Conservation (phyloP, 495 filamentous ascomycete species). For the Talaromyces borbonicus region DNA sequence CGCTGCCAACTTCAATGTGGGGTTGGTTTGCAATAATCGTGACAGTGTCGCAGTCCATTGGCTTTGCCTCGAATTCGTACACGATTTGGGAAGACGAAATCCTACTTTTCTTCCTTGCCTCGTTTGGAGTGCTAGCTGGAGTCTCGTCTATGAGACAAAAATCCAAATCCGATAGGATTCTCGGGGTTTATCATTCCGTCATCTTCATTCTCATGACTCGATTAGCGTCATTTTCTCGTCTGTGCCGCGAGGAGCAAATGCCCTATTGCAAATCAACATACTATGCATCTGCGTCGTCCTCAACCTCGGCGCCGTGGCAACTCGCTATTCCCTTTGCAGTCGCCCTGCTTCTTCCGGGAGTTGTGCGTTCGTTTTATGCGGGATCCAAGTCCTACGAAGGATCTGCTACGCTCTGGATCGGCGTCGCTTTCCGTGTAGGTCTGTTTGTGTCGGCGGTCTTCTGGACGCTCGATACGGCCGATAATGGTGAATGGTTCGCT, state of each 20-base stretch:
- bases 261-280: conserved; percentile 92
- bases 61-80: conserved; percentile 95
- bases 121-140: conserved; percentile 69
- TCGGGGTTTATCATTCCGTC: conserved; percentile 75
- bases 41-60: conserved; percentile 70
- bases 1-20: conserved; percentile 76
- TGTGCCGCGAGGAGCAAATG: conserved; percentile 98
- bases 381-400: conserved; percentile 77
- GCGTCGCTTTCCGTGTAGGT: conserved; percentile 64
- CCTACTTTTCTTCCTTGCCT: conserved; percentile 79
- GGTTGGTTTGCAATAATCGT: conserved; percentile 75
- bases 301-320: conserved; percentile 89
- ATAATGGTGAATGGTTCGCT: conserved; percentile 77
- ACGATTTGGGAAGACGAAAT: conserved; percentile 99
- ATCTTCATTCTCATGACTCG: conserved; percentile 75
- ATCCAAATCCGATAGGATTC: conserved; percentile 48
- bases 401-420: conserved; percentile 72
- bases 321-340: conserved; percentile 67
- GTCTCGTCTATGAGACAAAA: conserved; percentile 63
- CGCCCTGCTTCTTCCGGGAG: conserved; percentile 60
- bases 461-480: conserved; percentile 85
- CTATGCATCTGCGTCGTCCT: conserved; percentile 83
- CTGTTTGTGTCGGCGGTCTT: conserved; percentile 69
- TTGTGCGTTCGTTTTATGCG: conserved; percentile 68
- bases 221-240: conserved; percentile 75